phyloP scores from a whole-genome alignment of 2,329 filamentous ascomycete genomes.

The Escovopsis sp. region DNA sequence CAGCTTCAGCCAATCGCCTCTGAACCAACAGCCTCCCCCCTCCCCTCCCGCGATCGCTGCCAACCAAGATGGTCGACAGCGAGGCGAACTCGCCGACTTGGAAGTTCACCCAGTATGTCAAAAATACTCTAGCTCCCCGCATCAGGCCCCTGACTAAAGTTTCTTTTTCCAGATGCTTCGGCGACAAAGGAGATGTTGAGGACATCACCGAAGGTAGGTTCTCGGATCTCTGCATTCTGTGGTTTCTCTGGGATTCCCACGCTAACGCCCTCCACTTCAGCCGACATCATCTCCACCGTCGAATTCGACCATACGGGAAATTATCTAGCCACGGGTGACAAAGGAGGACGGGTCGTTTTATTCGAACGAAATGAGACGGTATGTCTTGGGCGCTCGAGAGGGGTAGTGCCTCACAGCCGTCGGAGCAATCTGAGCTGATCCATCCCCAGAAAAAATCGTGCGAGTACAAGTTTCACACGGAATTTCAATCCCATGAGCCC shows the following conservation, averaged over 20 bases:
- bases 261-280: conserved; percentile 25
- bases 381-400: conserved; percentile 19
- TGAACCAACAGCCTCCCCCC: conserved; percentile 5
- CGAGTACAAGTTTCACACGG: conserved; percentile 99
- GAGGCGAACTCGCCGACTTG: conserved; percentile 90
- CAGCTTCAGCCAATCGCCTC: conserved; percentile 2
- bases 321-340: conserved; percentile 81
- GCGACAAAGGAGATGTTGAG: conserved; percentile 98
- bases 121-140: not conserved
- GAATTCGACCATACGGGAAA: conserved; percentile 86
- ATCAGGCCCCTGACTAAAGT: conserved; percentile 12
- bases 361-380: conserved; percentile 95
- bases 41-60: conserved; percentile 17
- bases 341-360: conserved; percentile 70
- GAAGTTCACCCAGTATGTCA: conserved; percentile 96
- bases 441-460: conserved; percentile 85
- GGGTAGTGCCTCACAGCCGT: not conserved
- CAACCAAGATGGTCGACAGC: conserved; percentile 82
- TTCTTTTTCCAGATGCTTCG: conserved; percentile 64
- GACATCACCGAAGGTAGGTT: conserved; percentile 85
- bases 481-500: conserved; percentile 98
- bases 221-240: not conserved
- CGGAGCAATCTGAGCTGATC: conserved; percentile 1
- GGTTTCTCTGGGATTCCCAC: not conserved
- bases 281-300: conserved; percentile 83